Conservation (phyloP, 495 filamentous ascomycete genomes). For the Usnea hakonensis region DNA sequence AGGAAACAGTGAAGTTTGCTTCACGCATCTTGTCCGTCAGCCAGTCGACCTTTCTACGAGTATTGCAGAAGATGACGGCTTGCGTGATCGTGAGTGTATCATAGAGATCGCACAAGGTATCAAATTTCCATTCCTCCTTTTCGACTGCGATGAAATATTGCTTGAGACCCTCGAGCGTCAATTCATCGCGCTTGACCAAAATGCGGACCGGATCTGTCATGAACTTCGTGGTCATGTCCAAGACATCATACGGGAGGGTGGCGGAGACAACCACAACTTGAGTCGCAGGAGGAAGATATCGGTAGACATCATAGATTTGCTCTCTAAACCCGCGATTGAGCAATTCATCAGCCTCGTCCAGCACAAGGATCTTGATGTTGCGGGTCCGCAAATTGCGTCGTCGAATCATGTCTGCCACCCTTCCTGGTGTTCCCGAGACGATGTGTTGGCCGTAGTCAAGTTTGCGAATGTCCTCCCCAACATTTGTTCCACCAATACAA, state of each 20-base stretch:
- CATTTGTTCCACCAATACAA: conserved; percentile 96
- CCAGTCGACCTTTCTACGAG: conserved; percentile 98
- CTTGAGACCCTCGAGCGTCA: conserved; percentile 96
- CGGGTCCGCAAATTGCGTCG: conserved; percentile 88
- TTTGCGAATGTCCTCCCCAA: conserved; percentile 94
- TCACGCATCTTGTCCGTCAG: conserved; percentile 97
- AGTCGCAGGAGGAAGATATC: conserved; percentile 88
- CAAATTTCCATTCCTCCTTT: conserved; percentile 99
- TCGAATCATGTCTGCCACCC: conserved; percentile 98
- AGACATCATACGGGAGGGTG: conserved; percentile 93
- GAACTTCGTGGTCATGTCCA: conserved; percentile 99
- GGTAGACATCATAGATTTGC: conserved; percentile 99
- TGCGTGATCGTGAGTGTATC: conserved; percentile 98
- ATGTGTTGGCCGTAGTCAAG: conserved; percentile 96
- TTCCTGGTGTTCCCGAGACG: conserved; percentile 89
- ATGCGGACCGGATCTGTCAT: conserved; percentile 99
- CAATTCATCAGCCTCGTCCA: conserved; percentile 94
- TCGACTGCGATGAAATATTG: conserved; percentile 99
- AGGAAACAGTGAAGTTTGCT: conserved; percentile 94
- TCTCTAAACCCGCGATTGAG: conserved; percentile 92
- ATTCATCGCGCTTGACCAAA: conserved; percentile 98
- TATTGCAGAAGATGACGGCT: conserved; percentile 99
- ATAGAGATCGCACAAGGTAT: conserved; percentile 99
- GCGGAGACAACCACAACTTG: conserved; percentile 98
- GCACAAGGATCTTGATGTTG: conserved; percentile 97